A percentile compares a stretch with the other conserved stretches of the same genome.
These are phyloP conservation scores for Isoetes taiwanensis DNA, from an alignment of 75 land plant species.

Conservation along the genomic window DNA sequence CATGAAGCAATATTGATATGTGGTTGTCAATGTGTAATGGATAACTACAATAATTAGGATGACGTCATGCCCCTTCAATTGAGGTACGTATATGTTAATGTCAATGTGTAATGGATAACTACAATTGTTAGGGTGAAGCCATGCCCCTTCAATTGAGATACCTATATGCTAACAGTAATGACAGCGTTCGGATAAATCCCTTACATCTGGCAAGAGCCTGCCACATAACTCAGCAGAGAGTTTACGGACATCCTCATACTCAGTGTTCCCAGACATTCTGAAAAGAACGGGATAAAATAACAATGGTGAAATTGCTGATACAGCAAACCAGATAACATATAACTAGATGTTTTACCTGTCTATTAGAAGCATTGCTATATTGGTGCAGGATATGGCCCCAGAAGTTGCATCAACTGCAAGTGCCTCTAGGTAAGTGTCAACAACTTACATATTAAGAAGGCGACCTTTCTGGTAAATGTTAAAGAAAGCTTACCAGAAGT, in stretches of 20 bases:
- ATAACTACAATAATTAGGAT: too few species aligned
- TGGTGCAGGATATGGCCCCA: background rate
- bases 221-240: background rate
- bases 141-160: too few species aligned
- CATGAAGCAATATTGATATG: too few species aligned
- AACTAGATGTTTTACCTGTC: too few species aligned
- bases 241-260: background rate
- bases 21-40: too few species aligned
- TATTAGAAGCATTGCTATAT: background rate
- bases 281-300: background rate
- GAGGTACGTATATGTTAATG: too few species aligned
- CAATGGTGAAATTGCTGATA: background rate
- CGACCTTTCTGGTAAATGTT: background rate
- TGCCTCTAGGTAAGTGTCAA: background rate
- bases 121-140: too few species aligned
- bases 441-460: background rate
- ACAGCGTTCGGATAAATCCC: background rate
- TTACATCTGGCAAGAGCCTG: background rate
- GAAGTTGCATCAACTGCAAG: background rate
- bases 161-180: too few species aligned
- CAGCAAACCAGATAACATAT: too few species aligned
- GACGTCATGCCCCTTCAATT: too few species aligned
- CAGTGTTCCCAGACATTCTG: background rate
- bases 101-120: too few species aligned
- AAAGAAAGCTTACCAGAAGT: conserved; percentile 2